Evolutionary conservation across 768 basidiomycete species (phyloP).

Genomic region (Rhizopogon vulgaris): DNA sequence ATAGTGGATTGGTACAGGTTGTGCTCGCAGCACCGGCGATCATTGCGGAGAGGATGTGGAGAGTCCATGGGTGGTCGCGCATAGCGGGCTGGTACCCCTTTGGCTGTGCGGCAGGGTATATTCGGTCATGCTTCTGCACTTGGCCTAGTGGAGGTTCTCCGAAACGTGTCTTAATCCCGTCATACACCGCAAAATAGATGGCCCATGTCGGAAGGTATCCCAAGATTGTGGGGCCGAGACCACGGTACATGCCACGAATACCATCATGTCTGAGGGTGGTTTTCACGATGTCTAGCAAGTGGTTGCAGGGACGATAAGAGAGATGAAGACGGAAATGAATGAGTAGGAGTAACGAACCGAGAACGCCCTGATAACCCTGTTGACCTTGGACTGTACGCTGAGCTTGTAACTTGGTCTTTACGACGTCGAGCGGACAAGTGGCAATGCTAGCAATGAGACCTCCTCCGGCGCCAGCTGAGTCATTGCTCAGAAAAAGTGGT

Average conservation of each 20-base stretch:
- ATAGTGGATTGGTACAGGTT: slow-evolving; percentile 89
- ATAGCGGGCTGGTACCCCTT: slow-evolving; percentile 81
- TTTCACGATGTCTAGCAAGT: slow-evolving; percentile 44
- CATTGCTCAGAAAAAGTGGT: not conserved
- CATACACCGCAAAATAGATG: slow-evolving; percentile 97
- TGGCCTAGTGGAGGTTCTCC: slow-evolving; percentile 56
- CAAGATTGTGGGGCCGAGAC: slow-evolving; percentile 93
- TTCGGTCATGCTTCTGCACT: slow-evolving; percentile 31
- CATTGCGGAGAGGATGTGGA: slow-evolving; percentile 95
- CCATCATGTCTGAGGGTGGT: slow-evolving; percentile 63
- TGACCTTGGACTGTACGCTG: slow-evolving; percentile 69
- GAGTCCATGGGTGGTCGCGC: slow-evolving; percentile 77
- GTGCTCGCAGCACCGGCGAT: slow-evolving; percentile 90
- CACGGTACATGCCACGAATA: slow-evolving; percentile 87
- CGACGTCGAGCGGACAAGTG: slow-evolving; percentile 95
- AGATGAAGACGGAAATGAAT: slow-evolving; percentile 8
- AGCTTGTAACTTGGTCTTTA: slow-evolving; percentile 98
- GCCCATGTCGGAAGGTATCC: slow-evolving; percentile 99
- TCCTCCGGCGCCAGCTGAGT: slow-evolving; percentile 86
- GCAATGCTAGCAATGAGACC: slow-evolving; percentile 89
- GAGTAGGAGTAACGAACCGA: slow-evolving; percentile 41
- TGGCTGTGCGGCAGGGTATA: slow-evolving; percentile 78
- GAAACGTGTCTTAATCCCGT: slow-evolving; percentile 83
- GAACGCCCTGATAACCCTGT: slow-evolving; percentile 68
- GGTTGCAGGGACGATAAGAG: slow-evolving; percentile 12